Percentiles rank a stretch among this genome's conserved stretches.
Conservation (phyloP, 2,329 filamentous ascomycete genomes). For the Alternaria consortialis region DNA sequence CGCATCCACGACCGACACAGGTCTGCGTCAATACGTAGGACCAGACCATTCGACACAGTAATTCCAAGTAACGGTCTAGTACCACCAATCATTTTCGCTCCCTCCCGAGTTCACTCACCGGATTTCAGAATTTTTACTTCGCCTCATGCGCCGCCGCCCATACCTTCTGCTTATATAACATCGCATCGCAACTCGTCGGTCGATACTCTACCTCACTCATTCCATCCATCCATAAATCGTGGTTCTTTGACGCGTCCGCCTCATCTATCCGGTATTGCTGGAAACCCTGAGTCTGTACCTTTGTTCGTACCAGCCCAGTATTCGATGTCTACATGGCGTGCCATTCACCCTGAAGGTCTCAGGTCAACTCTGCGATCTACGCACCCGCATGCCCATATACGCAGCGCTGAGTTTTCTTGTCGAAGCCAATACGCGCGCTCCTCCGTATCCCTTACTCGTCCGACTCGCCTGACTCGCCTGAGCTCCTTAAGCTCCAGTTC, state of each 20-base stretch:
- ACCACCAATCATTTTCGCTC: neutral
- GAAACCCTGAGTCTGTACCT: conserved; percentile 31
- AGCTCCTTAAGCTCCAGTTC: conserved; percentile 37
- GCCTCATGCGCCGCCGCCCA: conserved; percentile 38
- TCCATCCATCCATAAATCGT: conserved; percentile 24
- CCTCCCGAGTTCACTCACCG: conserved; percentile 20
- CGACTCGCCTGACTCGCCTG: conserved; percentile 41
- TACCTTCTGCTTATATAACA: conserved; percentile 34
- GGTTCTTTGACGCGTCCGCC: conserved; percentile 26
- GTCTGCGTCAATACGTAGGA: conserved; percentile 30
- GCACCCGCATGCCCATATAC: conserved; percentile 33
- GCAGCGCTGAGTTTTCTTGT: conserved; percentile 28
- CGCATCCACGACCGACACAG: conserved; percentile 8
- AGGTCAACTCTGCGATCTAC: conserved; percentile 26
- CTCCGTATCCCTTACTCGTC: conserved; percentile 42
- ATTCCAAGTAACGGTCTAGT: conserved; percentile 29
- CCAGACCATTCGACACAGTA: conserved; percentile 29
- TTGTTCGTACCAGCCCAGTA: conserved; percentile 39
- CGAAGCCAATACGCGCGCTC: conserved; percentile 36
- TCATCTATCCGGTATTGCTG: conserved; percentile 27
- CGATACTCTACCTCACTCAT: conserved; percentile 22
- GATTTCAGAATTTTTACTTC: conserved; percentile 42
- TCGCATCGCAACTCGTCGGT: conserved; percentile 25
- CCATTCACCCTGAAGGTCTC: conserved; percentile 39
- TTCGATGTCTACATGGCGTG: conserved; percentile 45